phyloP scores from a whole-genome alignment of 805 yeast genomes.

The Suhomyces vadensis region DNA sequence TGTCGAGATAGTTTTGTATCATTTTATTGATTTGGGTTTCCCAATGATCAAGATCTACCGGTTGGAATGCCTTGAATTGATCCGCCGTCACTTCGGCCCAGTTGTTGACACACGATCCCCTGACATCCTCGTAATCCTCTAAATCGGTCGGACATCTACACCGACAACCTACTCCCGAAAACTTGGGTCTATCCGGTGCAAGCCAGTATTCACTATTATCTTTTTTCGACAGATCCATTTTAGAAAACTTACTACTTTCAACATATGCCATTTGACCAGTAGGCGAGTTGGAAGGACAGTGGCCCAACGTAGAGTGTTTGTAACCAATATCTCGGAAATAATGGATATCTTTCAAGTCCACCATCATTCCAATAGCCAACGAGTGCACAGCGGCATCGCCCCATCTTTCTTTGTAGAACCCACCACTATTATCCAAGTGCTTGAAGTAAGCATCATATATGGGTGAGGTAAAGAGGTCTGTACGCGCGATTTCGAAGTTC shows the following conservation, averaged over 20 bases:
- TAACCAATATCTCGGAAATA: conserved; percentile 94
- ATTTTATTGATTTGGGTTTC: conserved; percentile 17
- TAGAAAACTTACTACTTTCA: conserved; percentile 7
- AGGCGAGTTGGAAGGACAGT: conserved; percentile 71
- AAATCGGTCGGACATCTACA: conserved; percentile 67
- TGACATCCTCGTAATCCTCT: conserved; percentile 20
- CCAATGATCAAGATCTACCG: conserved; percentile 17
- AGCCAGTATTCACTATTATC: conserved; percentile 32
- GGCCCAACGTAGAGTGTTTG: conserved; percentile 74
- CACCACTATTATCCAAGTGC: conserved; percentile 69
- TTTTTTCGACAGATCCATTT: conserved; percentile 30
- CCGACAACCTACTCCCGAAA: conserved; percentile 74
- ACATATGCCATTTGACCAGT: conserved; percentile 49
- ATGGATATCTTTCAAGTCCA: conserved; percentile 71
- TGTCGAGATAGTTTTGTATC: conserved; percentile 10
- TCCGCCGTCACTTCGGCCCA: conserved; percentile 22
- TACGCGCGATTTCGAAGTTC: conserved; percentile 86
- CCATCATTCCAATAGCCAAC: conserved; percentile 75
- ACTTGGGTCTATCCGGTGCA: conserved; percentile 31
- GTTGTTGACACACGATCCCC: conserved; percentile 18
- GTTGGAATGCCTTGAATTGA: conserved; percentile 11
- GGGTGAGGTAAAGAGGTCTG: conserved; percentile 68
- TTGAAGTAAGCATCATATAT: conserved; percentile 68
- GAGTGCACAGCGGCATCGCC: conserved; percentile 97
- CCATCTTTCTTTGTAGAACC: conserved; percentile 92